These are phyloP conservation scores for Pestalotiopsis fici DNA, from an alignment of 2,329 filamentous ascomycete species.

Conservation along the genomic window DNA sequence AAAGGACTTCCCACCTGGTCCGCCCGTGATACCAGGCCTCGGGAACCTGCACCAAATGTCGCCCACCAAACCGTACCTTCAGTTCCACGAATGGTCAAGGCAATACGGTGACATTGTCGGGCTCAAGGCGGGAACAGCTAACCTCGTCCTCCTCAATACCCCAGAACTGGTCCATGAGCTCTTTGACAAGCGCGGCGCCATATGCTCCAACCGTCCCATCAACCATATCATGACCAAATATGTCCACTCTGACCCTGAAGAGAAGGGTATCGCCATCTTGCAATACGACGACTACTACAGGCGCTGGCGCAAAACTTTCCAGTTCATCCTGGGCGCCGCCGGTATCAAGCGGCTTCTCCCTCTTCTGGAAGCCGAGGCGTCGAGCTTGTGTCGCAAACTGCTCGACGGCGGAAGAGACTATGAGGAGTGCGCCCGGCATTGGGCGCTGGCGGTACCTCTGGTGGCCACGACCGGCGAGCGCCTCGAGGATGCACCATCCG, in stretches of 20 bases:
- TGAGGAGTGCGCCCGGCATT: not conserved
- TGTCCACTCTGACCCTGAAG: slow-evolving; percentile 4
- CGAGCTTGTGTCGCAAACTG: slow-evolving; percentile 5
- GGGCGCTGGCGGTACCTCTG: slow-evolving; percentile 6
- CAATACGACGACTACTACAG: slow-evolving; percentile 12
- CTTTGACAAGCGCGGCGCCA: slow-evolving; percentile 9
- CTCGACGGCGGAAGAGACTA: not conserved
- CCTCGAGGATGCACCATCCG: not conserved
- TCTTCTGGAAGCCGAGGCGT: slow-evolving; percentile 10
- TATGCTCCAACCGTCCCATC: slow-evolving; percentile 8
- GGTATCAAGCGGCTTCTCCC: slow-evolving; percentile 8
- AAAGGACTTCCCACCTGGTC: slow-evolving; percentile 7
- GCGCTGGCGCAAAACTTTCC: slow-evolving; percentile 10
- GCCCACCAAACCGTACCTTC: slow-evolving; percentile 2
- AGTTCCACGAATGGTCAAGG: slow-evolving; percentile 6
- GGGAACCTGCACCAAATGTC: slow-evolving; percentile 10
- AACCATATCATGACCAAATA: slow-evolving; percentile 9
- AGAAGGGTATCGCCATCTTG: slow-evolving; percentile 4
- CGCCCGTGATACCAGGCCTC: slow-evolving; percentile 8
- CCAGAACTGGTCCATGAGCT: slow-evolving; percentile 2
- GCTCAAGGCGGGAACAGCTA: slow-evolving; percentile 4
- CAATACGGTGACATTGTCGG: slow-evolving; percentile 10
- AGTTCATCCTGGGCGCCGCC: slow-evolving; percentile 5
- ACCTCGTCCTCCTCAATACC: slow-evolving; percentile 7
- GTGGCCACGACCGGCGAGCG: slow-evolving; percentile 6